phyloP scores from a whole-genome alignment of 139 green algal genomes.

The Micromonas pusilla region DNA sequence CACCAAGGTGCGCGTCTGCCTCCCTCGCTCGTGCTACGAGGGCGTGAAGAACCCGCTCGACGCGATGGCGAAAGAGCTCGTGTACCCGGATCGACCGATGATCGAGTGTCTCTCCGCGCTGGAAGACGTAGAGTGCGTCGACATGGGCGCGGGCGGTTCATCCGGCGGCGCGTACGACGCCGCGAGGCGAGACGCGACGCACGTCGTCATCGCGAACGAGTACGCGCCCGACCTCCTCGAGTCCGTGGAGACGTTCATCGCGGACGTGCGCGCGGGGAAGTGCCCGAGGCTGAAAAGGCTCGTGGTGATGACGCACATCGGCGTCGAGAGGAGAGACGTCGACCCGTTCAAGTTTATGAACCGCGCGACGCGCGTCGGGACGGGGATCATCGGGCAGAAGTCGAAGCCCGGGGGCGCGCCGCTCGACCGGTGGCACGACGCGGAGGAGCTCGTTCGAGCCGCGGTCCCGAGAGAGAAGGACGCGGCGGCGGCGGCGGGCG shows the following conservation, averaged over 20 bases:
- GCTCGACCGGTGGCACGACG: neutral
- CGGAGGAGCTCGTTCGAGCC: conserved; percentile 3
- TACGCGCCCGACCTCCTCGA: neutral
- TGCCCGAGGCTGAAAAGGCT: neutral
- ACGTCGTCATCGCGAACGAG: conserved; percentile 8
- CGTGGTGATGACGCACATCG: conserved; percentile 1
- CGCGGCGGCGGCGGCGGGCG: neutral
- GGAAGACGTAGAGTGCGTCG: neutral
- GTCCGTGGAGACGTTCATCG: neutral
- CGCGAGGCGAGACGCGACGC: neutral
- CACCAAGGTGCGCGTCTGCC: neutral
- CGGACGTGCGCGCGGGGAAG: neutral
- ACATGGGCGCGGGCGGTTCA: neutral
- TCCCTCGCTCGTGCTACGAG: neutral
- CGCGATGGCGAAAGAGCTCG: conserved; percentile 6
- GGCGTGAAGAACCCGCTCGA: conserved; percentile 13
- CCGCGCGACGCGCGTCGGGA: neutral
- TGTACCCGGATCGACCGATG: conserved; percentile 5
- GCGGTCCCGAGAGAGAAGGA: neutral
- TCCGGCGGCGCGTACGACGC: neutral
- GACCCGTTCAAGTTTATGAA: conserved; percentile 22
- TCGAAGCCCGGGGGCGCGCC: neutral
- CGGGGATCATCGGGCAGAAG: neutral
- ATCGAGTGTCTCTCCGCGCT: neutral
- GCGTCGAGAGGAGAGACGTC: conserved; percentile 13